Evolutionary conservation across 345 rosid species (phyloP), one percentile per base, ranked within the genome.

Genomic region (Stellera chamaejasme): DNA sequence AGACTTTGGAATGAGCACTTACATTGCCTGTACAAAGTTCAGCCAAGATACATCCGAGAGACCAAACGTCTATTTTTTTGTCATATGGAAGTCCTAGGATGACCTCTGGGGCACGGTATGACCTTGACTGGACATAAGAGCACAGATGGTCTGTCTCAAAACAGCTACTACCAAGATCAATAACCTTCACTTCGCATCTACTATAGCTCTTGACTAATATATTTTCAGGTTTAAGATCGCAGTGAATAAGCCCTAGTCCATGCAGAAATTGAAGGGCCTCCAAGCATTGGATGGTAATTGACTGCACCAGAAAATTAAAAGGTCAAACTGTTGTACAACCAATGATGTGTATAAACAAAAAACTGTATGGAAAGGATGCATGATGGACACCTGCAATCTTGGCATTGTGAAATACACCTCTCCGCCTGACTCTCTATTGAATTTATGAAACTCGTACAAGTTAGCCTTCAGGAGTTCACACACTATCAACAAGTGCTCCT

Each of bases 91-190:
- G 88, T 54, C 99, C 96, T 67, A 93, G 61, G 55, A 93, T 85
- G 64, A 93, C 99, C 74, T 93, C 99, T 42, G 97, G 99, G 36
- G 99, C 99, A 64, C 97, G 88, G 66, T 93, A 93, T 11, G 99
- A 90, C 70, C 99, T 78, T 11, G 99, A 94, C 58, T 94, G 99
- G 54, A 94, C 99, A 70, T 94, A 94, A 52, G 99, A 94, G 80
- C 96, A 94, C 23, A 94, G 67, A 67, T 94, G 95, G 70, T 90
- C 99, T 2, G 99, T 90, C 85, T 90, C 96, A 71, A 90, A 94
- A 78, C 99, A 94, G 77, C 99, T 90, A 70, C 99, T 90, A 67
- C 99, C 99, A n/a, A 94, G 96, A 76, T 94, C 99, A 46, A 94
- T 94, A 68, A 90, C 96, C 82, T 94, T 94, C 69, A 90, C 85